phyloP scores from a whole-genome alignment of 1,139 yeast genomes.

The Casaregolazyma lundiana region DNA sequence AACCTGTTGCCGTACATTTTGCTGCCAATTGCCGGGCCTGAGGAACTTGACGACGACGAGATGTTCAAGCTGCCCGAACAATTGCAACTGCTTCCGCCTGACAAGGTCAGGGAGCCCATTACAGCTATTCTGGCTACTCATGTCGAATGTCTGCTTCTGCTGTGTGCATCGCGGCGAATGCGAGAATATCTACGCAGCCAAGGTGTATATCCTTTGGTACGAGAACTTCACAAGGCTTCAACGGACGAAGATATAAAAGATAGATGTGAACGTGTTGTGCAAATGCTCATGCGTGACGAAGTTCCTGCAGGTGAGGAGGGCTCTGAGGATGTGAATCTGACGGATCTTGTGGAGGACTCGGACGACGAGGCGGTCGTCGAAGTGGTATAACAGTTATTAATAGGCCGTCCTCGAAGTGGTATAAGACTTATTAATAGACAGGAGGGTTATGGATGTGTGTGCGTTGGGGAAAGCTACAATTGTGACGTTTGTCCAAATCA shows the following conservation, averaged over 20 bases:
- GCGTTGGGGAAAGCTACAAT: no score
- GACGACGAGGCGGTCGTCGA: constrained; percentile 14
- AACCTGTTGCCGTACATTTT: constrained; percentile 78
- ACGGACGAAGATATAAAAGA: constrained; percentile 64
- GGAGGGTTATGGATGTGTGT: no score
- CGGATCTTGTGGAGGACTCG: constrained; percentile 35
- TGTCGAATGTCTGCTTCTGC: constrained; percentile 63
- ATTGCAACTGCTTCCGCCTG: constrained; percentile 72
- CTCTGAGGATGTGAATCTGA: constrained; percentile 46
- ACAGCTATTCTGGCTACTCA: constrained; percentile 62
- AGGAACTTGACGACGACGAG: constrained; percentile 75
- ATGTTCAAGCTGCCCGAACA: constrained; percentile 86
- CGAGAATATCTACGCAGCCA: constrained; percentile 74
- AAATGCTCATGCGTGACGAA: constrained; percentile 89
- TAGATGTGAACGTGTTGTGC: constrained; percentile 48
- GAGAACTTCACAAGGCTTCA: constrained; percentile 73
- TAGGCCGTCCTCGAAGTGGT: no score
- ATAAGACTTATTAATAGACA: no score
- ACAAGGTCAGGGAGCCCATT: constrained; percentile 72
- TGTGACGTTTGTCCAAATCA: no score
- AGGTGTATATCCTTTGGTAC: constrained; percentile 75
- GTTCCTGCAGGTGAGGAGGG: constrained; percentile 49
- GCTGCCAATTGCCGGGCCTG: constrained; percentile 80
- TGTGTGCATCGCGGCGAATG: constrained; percentile 67
- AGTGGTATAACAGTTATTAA: no score